phyloP scores from a whole-genome alignment of 1,284 basidiomycete genomes.

The Marasmius tenuissimus region DNA sequence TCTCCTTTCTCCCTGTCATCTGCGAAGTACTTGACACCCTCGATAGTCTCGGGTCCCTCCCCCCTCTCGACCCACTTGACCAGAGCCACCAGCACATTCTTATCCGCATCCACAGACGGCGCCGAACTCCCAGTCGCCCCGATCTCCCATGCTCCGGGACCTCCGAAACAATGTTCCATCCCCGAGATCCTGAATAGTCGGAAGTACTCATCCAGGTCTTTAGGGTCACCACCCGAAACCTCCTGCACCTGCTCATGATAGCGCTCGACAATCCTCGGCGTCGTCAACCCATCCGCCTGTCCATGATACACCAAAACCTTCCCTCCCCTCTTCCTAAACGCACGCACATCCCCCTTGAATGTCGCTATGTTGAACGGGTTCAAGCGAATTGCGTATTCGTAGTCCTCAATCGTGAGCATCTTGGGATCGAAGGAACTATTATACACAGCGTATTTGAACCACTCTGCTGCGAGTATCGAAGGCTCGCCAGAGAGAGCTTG shows the following conservation, averaged over 20 bases:
- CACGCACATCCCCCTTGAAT: slow-evolving; percentile 18
- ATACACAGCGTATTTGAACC: slow-evolving; percentile 15
- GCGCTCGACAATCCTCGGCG: slow-evolving; percentile 17
- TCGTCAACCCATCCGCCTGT: slow-evolving; percentile 16
- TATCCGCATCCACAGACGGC: slow-evolving; percentile 4
- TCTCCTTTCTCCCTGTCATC: slow-evolving; percentile 6
- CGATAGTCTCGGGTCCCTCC: slow-evolving; percentile 14
- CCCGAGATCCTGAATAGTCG: slow-evolving; percentile 16
- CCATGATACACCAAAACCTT: slow-evolving; percentile 23
- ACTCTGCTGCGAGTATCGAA: slow-evolving; percentile 11
- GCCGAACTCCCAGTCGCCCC: neutral
- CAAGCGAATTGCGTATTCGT: slow-evolving; percentile 2
- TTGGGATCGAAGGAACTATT: slow-evolving; percentile 8
- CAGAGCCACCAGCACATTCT: slow-evolving; percentile 15
- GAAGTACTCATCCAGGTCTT: slow-evolving; percentile 13
- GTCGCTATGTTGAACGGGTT: slow-evolving; percentile 19
- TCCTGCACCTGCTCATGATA: slow-evolving; percentile 13
- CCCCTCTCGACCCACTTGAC: slow-evolving; percentile 19
- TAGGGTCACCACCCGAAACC: neutral
- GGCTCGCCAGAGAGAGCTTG: slow-evolving; percentile 8
- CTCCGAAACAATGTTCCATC: slow-evolving; percentile 17
- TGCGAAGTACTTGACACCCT: slow-evolving; percentile 13
- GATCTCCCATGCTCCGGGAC: slow-evolving; percentile 16
- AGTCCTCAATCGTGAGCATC: slow-evolving; percentile 4
- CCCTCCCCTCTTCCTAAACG: slow-evolving; percentile 16